Percentiles rank a stretch among this genome's conserved stretches.
These are phyloP conservation scores for Schizosaccharomyces osmophilus DNA, from an alignment of 805 yeast species.

Conservation along the genomic window DNA sequence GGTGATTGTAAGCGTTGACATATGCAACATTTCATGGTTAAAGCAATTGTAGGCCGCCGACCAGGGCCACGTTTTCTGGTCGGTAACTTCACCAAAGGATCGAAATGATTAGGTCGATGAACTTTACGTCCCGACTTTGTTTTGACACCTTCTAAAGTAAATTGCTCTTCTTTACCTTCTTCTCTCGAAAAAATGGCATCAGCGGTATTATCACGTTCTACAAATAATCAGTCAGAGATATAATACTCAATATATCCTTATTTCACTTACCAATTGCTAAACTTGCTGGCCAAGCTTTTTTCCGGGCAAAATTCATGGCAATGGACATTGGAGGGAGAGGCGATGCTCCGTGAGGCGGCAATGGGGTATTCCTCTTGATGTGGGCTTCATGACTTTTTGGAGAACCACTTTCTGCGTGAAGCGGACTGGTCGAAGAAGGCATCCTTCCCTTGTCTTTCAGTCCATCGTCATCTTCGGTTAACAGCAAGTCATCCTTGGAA, in stretches of 20 bases:
- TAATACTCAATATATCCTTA: too few relatives aligned
- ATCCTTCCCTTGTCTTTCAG: too few relatives aligned
- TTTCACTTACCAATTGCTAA: neutral
- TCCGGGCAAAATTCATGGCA: neutral
- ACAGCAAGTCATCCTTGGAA: too few relatives aligned
- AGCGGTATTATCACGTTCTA: neutral
- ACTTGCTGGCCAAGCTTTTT: neutral
- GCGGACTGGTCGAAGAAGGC: neutral
- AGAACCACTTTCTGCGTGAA: neutral
- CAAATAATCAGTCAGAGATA: too few relatives aligned
- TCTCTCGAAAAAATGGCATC: neutral
- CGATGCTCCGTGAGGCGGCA: neutral
- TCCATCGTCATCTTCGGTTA: too few relatives aligned
- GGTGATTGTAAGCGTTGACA: conserved; percentile 18
- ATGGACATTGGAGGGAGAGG: neutral
- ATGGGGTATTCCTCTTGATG: neutral
- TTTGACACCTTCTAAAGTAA: conserved; percentile 7
- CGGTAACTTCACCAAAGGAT: conserved; percentile 4
- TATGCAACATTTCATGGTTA: conserved; percentile 13
- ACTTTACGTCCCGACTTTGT: conserved; percentile 9
- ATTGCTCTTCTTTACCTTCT: conserved; percentile 7
- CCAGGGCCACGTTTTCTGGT: conserved; percentile 4
- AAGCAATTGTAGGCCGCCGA: conserved; percentile 8
- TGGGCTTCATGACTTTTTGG: neutral
- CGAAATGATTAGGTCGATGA: conserved; percentile 8